phyloP scores from a whole-genome alignment of 768 basidiomycete species.

The Hypsizygus marmoreus region DNA sequence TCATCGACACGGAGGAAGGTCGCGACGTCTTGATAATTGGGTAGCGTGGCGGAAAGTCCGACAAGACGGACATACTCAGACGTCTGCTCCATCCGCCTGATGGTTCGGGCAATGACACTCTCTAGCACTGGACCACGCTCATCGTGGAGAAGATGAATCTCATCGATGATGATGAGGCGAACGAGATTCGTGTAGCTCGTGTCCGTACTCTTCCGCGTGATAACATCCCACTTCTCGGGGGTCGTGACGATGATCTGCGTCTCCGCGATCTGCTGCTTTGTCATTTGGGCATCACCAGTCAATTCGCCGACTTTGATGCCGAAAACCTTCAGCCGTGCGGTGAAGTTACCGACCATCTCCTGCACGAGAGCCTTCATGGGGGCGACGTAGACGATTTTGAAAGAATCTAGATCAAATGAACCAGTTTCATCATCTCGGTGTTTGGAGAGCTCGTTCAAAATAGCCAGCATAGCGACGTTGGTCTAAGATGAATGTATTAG shows the following conservation, averaged over 20 bases:
- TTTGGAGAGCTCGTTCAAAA: constrained; percentile 88
- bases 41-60: constrained; percentile 95
- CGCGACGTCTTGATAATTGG: constrained; percentile 97
- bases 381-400: constrained; percentile 97
- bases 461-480: constrained; percentile 95
- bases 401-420: constrained; percentile 78
- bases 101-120: constrained; percentile 85
- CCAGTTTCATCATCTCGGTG: constrained; percentile 84
- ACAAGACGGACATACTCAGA: constrained; percentile 91
- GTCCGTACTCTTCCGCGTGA: constrained; percentile 96
- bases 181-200: constrained; percentile 97
- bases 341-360: constrained; percentile 97
- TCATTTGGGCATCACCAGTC: constrained; percentile 97
- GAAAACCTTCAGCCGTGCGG: constrained; percentile 62
- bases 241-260: constrained; percentile 99
- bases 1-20: constrained; percentile 95
- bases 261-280: constrained; percentile 94
- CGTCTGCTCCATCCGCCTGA: constrained; percentile 93
- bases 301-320: constrained; percentile 92
- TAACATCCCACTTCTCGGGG: constrained; percentile 99
- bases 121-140: constrained; percentile 98
- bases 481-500: constrained; percentile 56
- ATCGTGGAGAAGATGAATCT: constrained; percentile 96
- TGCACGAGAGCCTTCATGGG: constrained; percentile 99
- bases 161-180: constrained; percentile 94